phyloP scores from a whole-genome alignment of 192 early-diverging fungal species.

The Coemansia sp. region DNA sequence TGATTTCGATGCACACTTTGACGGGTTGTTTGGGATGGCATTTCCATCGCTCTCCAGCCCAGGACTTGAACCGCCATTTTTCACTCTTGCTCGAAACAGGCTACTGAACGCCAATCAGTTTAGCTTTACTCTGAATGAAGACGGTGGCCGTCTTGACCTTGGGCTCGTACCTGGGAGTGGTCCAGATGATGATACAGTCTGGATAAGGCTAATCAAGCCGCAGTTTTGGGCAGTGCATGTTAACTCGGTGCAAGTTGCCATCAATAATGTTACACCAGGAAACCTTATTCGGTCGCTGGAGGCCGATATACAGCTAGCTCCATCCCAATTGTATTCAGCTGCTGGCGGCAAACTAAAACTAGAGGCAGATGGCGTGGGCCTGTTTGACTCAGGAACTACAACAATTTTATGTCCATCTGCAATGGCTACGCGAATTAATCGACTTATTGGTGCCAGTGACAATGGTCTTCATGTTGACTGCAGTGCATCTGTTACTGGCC shows the following conservation, averaged over 20 bases:
- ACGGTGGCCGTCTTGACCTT: constrained; percentile 41
- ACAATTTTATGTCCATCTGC: constrained; percentile 38
- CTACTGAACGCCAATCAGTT: constrained; percentile 49
- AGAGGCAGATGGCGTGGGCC: constrained; percentile 14
- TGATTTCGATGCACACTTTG: constrained; percentile 49
- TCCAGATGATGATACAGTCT: neutral
- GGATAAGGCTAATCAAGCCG: constrained; percentile 41
- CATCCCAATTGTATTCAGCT: neutral
- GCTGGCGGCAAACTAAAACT: constrained; percentile 6
- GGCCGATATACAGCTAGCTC: neutral
- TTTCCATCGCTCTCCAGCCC: constrained; percentile 44
- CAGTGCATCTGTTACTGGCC: constrained; percentile 28
- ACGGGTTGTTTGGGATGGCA: constrained; percentile 51
- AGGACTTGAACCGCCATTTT: constrained; percentile 41
- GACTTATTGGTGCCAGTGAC: constrained; percentile 41
- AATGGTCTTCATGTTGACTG: constrained; percentile 46
- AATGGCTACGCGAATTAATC: constrained; percentile 41
- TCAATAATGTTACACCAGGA: neutral
- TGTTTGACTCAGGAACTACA: constrained; percentile 49
- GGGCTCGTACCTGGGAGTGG: constrained; percentile 14
- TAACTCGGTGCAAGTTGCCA: constrained; percentile 14
- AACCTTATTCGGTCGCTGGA: constrained; percentile 3
- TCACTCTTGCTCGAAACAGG: constrained; percentile 20
- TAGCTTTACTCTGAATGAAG: constrained; percentile 38
- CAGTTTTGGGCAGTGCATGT: constrained; percentile 48